Percentiles rank a stretch among this genome's conserved stretches.
These are phyloP conservation scores for Picea abies DNA, from an alignment of 83 land plant genomes.

Conservation along the genomic window DNA sequence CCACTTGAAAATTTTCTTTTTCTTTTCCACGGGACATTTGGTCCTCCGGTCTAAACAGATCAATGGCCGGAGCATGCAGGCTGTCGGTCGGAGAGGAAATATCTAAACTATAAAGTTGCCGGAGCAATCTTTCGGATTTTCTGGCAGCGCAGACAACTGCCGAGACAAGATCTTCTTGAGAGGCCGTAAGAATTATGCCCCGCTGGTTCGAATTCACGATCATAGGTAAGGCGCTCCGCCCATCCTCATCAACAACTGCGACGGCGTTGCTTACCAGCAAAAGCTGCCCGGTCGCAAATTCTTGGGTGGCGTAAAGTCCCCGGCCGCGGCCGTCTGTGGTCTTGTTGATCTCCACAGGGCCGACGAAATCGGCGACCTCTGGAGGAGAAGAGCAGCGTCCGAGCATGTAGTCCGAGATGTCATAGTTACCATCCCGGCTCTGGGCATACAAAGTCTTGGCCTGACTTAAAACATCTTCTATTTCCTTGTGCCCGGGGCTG, in stretches of 20 bases:
- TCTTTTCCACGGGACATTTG: background rate
- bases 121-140: background rate
- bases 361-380: background rate
- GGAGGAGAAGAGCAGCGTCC: background rate
- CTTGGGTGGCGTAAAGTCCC: background rate
- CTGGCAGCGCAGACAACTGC: background rate
- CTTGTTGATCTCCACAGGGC: background rate
- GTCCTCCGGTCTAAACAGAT: background rate
- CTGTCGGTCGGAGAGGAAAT: background rate
- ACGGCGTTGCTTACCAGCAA: background rate
- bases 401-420: background rate
- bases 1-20: background rate
- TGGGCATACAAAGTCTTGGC: background rate
- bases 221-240: background rate
- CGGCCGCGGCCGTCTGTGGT: background rate
- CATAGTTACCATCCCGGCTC: background rate
- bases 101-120: background rate
- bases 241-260: background rate
- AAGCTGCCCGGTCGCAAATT: background rate
- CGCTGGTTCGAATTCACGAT: background rate
- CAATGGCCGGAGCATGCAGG: background rate
- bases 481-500: slow-evolving; percentile 5
- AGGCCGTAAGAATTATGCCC: background rate
- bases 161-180: background rate
- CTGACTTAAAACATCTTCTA: slow-evolving; percentile 14